Conservation (phyloP, 768 basidiomycete genomes). For the Candolleomyces eurysporus region DNA sequence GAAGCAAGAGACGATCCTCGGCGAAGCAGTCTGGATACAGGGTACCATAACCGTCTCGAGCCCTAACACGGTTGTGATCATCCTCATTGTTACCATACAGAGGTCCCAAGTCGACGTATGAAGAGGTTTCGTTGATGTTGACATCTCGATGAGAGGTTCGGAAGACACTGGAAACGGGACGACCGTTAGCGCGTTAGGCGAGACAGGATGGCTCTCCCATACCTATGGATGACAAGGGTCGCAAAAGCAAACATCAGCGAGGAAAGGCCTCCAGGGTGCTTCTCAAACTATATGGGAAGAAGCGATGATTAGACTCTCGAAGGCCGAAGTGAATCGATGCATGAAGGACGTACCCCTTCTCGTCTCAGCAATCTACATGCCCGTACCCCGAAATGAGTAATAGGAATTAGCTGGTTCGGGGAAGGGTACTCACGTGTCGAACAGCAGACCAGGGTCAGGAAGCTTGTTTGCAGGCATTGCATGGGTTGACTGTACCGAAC, state of each 20-base stretch:
- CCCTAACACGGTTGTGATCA: slow-evolving; percentile 54
- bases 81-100: slow-evolving; percentile 75
- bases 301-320: slow-evolving; percentile 8
- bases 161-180: slow-evolving; percentile 63
- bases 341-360: slow-evolving; percentile 47
- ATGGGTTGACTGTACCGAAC: slow-evolving; percentile 72
- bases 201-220: background rate
- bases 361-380: slow-evolving; percentile 35
- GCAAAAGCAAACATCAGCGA: slow-evolving; percentile 82
- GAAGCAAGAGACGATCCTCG: slow-evolving; percentile 72
- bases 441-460: slow-evolving; percentile 78
- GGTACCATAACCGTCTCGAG: slow-evolving; percentile 61
- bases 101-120: slow-evolving; percentile 83
- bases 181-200: slow-evolving; percentile 1
- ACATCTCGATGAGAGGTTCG: slow-evolving; percentile 68
- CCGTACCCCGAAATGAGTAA: background rate
- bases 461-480: slow-evolving; percentile 65
- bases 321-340: background rate
- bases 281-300: slow-evolving; percentile 49
- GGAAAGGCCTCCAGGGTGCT: slow-evolving; percentile 79
- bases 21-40: slow-evolving; percentile 73
- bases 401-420: background rate
- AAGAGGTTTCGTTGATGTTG: slow-evolving; percentile 79
- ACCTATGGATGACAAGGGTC: slow-evolving; percentile 79
- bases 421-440: slow-evolving; percentile 55